phyloP scores from a whole-genome alignment of 306 rosid species.

The Datisca glomerata region DNA sequence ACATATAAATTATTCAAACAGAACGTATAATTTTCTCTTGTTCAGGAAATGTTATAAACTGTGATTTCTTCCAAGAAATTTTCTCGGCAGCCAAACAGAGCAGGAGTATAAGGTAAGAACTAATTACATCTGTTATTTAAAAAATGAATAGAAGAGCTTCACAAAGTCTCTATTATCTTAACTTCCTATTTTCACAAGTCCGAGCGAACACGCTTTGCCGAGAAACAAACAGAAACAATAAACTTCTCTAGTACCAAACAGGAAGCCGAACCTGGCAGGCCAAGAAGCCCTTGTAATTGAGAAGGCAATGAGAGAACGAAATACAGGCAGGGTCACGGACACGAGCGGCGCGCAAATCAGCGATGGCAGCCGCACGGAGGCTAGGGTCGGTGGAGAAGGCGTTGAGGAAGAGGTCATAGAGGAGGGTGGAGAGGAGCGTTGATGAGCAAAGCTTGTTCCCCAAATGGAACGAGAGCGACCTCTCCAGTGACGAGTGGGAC shows the following conservation, averaged over 20 bases:
- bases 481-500: conserved; percentile 61
- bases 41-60: too few relatives aligned
- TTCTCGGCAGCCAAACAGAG: too few relatives aligned
- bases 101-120: too few relatives aligned
- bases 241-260: background rate
- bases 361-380: conserved; percentile 52
- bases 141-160: too few relatives aligned
- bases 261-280: conserved; percentile 67
- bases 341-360: conserved; percentile 63
- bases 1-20: too few relatives aligned
- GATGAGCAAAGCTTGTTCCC: conserved; percentile 89
- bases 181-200: too few relatives aligned
- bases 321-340: conserved; percentile 78
- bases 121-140: too few relatives aligned
- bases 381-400: conserved; percentile 52
- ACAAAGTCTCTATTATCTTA: too few relatives aligned
- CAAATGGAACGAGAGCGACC: conserved; percentile 65
- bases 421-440: conserved; percentile 81
- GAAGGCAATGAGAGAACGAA: conserved; percentile 82
- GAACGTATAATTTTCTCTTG: too few relatives aligned
- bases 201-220: background rate
- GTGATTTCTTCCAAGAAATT: too few relatives aligned
- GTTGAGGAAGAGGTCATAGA: conserved; percentile 68
- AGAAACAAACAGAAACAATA: conserved; percentile 9
- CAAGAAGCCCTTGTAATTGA: conserved; percentile 85